phyloP scores from a whole-genome alignment of 2,329 filamentous ascomycete genomes.

The Aspergillus unguis region DNA sequence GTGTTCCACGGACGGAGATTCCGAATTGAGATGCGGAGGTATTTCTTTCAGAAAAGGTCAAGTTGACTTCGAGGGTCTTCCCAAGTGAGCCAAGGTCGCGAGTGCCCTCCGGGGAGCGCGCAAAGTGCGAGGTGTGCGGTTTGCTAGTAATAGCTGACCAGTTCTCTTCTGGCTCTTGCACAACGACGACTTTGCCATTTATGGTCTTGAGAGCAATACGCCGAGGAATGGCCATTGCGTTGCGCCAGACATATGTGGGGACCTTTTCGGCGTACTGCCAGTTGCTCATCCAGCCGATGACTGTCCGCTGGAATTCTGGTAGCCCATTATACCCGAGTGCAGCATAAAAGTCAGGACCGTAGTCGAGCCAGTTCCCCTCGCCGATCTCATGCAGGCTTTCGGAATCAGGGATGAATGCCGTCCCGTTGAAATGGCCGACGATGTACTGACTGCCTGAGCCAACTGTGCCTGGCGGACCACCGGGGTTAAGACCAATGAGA shows the following conservation, averaged over 20 bases:
- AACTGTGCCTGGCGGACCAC: conserved; percentile 27
- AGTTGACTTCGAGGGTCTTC: conserved; percentile 19
- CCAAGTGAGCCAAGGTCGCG: conserved; percentile 16
- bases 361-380: conserved; percentile 29
- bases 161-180: conserved; percentile 17
- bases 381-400: conserved; percentile 13
- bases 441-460: conserved; percentile 31
- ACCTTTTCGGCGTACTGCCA: conserved; percentile 27
- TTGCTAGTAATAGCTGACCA: conserved; percentile 11
- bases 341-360: conserved; percentile 31
- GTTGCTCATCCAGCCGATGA: conserved; percentile 31
- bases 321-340: conserved; percentile 24
- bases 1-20: conserved; percentile 19
- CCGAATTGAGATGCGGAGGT: conserved; percentile 14
- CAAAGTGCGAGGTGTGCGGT: neutral
- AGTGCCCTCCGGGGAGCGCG: conserved; percentile 11
- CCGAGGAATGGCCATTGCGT: conserved; percentile 26
- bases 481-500: conserved; percentile 27
- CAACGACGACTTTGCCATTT: conserved; percentile 10
- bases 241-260: conserved; percentile 27
- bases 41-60: conserved; percentile 19
- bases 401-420: conserved; percentile 22
- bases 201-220: conserved; percentile 21
- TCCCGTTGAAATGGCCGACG: conserved; percentile 28
- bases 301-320: conserved; percentile 14